Percentiles rank a stretch among this genome's conserved stretches.
These are phyloP conservation scores for Wickerhamomyces sp. DNA, from an alignment of 1,139 yeast genomes.

Conservation along the genomic window DNA sequence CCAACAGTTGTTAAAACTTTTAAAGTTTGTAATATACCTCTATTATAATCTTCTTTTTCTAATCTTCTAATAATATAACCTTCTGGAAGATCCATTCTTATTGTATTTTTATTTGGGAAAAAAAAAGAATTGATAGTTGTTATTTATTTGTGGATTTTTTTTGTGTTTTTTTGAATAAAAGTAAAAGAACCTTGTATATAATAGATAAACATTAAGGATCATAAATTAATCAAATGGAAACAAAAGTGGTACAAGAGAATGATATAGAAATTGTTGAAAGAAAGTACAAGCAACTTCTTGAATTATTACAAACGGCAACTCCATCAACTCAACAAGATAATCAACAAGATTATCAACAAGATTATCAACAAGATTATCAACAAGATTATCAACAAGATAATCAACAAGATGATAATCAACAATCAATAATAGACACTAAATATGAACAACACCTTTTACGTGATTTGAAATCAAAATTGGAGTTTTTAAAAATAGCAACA, in stretches of 20 bases:
- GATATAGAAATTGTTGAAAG: neutral
- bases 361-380: too few species aligned
- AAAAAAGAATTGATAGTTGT: too few species aligned
- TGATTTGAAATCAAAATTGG: conserved; percentile 6
- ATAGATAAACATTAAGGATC: neutral
- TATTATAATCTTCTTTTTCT: conserved; percentile 38
- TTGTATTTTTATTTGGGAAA: too few species aligned
- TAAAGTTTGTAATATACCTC: conserved; percentile 47
- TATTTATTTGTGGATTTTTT: too few species aligned
- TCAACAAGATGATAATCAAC: conserved; percentile 1
- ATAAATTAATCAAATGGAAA: too few species aligned
- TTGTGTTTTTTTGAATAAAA: neutral
- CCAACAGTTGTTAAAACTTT: conserved; percentile 64
- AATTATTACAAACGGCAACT: neutral
- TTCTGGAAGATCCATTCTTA: conserved; percentile 33
- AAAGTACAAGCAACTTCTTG: neutral
- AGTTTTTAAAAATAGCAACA: conserved; percentile 8
- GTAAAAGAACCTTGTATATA: too few species aligned
- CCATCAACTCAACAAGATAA: neutral
- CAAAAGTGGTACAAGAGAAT: neutral
- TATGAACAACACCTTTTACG: conserved; percentile 9
- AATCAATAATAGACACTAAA: neutral
- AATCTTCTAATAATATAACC: conserved; percentile 52
- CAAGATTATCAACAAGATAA: too few species aligned
- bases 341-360: too few species aligned